Conservation (phyloP, 2,329 filamentous ascomycete species). For the Aspergillus ibericus region DNA sequence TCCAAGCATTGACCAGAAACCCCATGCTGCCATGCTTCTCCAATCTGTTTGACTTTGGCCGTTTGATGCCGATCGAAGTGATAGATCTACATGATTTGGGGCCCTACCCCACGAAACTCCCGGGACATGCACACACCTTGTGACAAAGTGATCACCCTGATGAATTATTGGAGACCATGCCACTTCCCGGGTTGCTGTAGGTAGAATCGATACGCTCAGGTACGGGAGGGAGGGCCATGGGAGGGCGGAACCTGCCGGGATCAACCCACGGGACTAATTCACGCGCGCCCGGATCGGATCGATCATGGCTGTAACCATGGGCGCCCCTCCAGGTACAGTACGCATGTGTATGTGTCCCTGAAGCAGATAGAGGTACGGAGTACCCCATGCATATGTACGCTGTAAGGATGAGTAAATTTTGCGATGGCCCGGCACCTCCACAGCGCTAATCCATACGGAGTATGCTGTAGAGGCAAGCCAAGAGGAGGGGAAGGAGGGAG, state of each 20-base stretch:
- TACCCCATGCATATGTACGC: constrained; percentile 9
- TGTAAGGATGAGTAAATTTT: not conserved
- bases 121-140: not conserved
- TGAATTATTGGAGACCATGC: not conserved
- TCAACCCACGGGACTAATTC: constrained; percentile 21
- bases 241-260: constrained; percentile 21
- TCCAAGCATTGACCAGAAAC: not conserved
- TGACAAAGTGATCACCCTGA: not conserved
- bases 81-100: constrained; percentile 6
- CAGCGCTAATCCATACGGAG: constrained; percentile 1
- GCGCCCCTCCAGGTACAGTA: constrained; percentile 13
- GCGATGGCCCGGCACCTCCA: not conserved
- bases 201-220: not conserved
- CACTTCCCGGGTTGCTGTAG: not conserved
- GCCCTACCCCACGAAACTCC: not conserved
- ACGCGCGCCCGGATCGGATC: constrained; percentile 23
- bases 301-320: constrained; percentile 10
- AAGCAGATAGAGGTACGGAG: not conserved
- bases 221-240: not conserved
- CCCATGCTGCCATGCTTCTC: not conserved
- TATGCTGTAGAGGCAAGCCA: not conserved
- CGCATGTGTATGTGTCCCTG: not conserved
- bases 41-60: not conserved
- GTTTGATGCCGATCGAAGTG: constrained; percentile 5
- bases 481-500: constrained; percentile 9